Evolutionary conservation across 257 asterid species (phyloP), one percentile per base, ranked within the genome.

Genomic region (Solanum medicagineum): DNA sequence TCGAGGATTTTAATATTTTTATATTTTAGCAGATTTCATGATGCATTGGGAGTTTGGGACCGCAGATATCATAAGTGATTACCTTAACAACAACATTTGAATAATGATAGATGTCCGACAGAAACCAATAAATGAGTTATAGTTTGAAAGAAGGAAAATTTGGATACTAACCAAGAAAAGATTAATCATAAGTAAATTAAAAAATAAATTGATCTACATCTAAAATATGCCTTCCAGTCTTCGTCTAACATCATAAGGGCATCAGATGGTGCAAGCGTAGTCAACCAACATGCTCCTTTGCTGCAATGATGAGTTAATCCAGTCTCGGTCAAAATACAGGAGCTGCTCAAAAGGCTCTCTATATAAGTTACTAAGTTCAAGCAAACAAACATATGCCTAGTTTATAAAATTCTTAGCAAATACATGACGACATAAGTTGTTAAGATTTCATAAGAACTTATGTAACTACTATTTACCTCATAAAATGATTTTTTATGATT

Each of bases 31-130:
- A 40, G 16, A 70, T 4, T 40, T 44, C 11, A 66, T 45, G 32
- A 66, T 29, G 13, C 19, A 29, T 29, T 29, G 7, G 74, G n/a
- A 66, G 74, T 24, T 62, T 11, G 16, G 69, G 70, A 62, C 10
- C 10, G 8, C 69, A 45, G 29, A 74, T 42, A 40, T 14, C 62
- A 24, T 4, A 49, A 51, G 44, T 45, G 82, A 70, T 63, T 89
- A 95, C 95, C 97, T 92, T 94, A 88, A 95, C 89, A 86, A 95
- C 98, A 92, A 92, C 63, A 85, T 60, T 82, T 82, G 71, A 19
- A 24, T 14, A 81, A 51, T 57, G 83, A 22, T 84, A 65, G 66
- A 84, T 88, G 80, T 36, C 81, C 83, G 90, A 80, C 87, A 84
- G 79, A 73, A 85, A 88, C 56, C 81, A 85, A 44, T 13, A 63